A percentile compares a stretch with the other conserved stretches of the same genome.
Conservation (phyloP, 2,329 filamentous ascomycete genomes). For the Stachybotrys echinatus region DNA sequence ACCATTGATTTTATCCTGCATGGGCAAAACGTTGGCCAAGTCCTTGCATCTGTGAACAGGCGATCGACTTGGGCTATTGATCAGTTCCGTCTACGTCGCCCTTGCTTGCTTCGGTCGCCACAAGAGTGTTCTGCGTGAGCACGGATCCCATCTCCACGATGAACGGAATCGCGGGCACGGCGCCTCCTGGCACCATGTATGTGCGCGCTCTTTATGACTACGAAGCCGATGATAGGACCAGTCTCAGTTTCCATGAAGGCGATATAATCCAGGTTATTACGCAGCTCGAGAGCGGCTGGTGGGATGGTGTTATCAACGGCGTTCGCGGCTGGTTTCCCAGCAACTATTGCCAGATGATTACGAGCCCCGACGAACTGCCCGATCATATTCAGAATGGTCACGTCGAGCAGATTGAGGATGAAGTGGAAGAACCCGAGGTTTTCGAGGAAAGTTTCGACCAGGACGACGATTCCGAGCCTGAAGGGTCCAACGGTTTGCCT, state of each 20-base stretch:
- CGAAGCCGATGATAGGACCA: constrained; percentile 93
- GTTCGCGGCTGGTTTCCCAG: constrained; percentile 98
- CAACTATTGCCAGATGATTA: constrained; percentile 92
- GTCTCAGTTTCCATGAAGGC: constrained; percentile 92
- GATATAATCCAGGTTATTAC: constrained; percentile 99
- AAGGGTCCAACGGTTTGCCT: constrained; percentile 56
- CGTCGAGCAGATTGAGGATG: constrained; percentile 53
- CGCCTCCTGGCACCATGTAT: constrained; percentile 69
- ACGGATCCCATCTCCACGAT: constrained; percentile 34
- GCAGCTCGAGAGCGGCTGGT: constrained; percentile 97
- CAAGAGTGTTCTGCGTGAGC: too few relatives aligned
- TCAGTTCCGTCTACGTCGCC: too few relatives aligned
- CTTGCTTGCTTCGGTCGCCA: too few relatives aligned
- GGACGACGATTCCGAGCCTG: constrained; percentile 57
- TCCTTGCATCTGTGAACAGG: too few relatives aligned
- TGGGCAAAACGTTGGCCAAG: too few relatives aligned
- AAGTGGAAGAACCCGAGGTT: constrained; percentile 58
- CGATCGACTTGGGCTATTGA: too few relatives aligned
- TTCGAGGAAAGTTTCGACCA: constrained; percentile 66
- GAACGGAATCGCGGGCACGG: constrained; percentile 57
- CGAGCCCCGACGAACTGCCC: constrained; percentile 66
- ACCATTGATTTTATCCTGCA: too few relatives aligned
- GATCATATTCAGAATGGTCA: constrained; percentile 53
- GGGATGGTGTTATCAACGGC: constrained; percentile 97
- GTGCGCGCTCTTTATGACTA: constrained; percentile 97